Evolutionary conservation across 2,329 filamentous ascomycete genomes (phyloP).

Genomic region (Lithohypha guttulata): DNA sequence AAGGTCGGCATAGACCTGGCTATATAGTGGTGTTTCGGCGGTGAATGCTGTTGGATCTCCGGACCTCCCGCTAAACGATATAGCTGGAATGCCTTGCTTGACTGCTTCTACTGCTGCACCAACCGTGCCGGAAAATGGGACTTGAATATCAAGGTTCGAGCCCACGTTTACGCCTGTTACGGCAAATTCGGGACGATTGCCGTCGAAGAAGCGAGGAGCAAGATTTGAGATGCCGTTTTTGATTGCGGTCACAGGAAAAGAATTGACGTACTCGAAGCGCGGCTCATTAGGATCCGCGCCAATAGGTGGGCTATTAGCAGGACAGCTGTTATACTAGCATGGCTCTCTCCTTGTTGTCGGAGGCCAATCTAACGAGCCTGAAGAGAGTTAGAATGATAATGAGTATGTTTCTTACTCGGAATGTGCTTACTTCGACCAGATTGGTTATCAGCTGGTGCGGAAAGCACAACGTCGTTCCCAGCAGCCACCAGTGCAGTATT

Average conservation of each 20-base stretch:
- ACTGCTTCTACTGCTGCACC: constrained; percentile 52
- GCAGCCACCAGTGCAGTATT: constrained; percentile 45
- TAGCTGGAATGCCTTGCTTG: constrained; percentile 48
- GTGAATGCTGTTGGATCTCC: constrained; percentile 45
- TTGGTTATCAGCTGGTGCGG: constrained; percentile 55
- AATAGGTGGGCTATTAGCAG: constrained; percentile 43
- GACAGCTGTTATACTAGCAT: constrained; percentile 55
- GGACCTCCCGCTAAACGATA: constrained; percentile 54
- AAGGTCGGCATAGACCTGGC: constrained; percentile 53
- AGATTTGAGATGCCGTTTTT: constrained; percentile 51
- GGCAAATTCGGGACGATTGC: constrained; percentile 47
- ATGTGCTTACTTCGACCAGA: constrained; percentile 39
- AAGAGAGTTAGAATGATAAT: too few species aligned
- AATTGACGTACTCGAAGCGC: constrained; percentile 62
- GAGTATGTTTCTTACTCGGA: too few species aligned
- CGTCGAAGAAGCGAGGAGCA: constrained; percentile 44
- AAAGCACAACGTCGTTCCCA: constrained; percentile 53
- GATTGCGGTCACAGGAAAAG: constrained; percentile 55
- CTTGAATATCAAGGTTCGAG: constrained; percentile 45
- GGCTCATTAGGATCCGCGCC: constrained; percentile 48
- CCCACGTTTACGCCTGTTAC: constrained; percentile 44
- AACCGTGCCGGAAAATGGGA: constrained; percentile 56
- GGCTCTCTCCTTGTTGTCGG: constrained; percentile 39
- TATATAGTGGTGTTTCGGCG: constrained; percentile 36
- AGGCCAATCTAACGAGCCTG: constrained; percentile 42